A percentile compares a stretch with the other conserved stretches of the same genome.
Evolutionary conservation across 345 rosid species (phyloP).

Genomic region (Boechera retrofracta): DNA sequence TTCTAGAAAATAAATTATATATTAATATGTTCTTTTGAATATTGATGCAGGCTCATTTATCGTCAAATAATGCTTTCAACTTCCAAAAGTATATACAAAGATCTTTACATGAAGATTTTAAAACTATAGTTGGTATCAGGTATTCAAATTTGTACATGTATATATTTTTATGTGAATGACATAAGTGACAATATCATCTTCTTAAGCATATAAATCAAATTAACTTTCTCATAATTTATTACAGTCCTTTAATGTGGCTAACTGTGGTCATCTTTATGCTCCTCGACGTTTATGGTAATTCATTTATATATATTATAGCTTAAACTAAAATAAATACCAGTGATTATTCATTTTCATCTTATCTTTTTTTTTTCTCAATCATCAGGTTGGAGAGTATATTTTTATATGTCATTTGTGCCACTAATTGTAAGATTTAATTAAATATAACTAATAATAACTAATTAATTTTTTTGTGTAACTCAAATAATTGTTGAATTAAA

Average conservation of each 20-base stretch:
- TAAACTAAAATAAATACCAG: not conserved
- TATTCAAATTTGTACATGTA: not conserved
- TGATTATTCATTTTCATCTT: not conserved
- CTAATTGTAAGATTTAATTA: slow-evolving; percentile 47
- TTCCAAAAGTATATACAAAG: slow-evolving; percentile 76
- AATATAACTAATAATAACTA: not conserved
- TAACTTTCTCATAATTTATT: not conserved
- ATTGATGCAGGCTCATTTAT: slow-evolving; percentile 57
- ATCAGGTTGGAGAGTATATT: slow-evolving; percentile 71
- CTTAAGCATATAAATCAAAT: not conserved
- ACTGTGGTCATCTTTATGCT: slow-evolving; percentile 69
- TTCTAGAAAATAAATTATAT: not conserved
- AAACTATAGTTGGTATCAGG: slow-evolving; percentile 81
- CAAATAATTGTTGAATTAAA: not conserved
- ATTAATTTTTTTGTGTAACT: not conserved
- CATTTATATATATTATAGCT: not conserved
- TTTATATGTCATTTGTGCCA: slow-evolving; percentile 82
- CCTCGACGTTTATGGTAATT: slow-evolving; percentile 65
- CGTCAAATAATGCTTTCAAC: slow-evolving; percentile 55
- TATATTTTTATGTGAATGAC: not conserved
- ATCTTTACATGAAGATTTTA: slow-evolving; percentile 81
- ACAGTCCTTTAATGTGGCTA: slow-evolving; percentile 79
- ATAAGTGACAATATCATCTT: not conserved
- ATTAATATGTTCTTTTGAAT: not conserved
- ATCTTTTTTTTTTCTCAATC: not conserved